A percentile compares a stretch with the other conserved stretches of the same genome.
phyloP scores from a whole-genome alignment of 2,329 filamentous ascomycete species.

The Hypoxylon sp. region DNA sequence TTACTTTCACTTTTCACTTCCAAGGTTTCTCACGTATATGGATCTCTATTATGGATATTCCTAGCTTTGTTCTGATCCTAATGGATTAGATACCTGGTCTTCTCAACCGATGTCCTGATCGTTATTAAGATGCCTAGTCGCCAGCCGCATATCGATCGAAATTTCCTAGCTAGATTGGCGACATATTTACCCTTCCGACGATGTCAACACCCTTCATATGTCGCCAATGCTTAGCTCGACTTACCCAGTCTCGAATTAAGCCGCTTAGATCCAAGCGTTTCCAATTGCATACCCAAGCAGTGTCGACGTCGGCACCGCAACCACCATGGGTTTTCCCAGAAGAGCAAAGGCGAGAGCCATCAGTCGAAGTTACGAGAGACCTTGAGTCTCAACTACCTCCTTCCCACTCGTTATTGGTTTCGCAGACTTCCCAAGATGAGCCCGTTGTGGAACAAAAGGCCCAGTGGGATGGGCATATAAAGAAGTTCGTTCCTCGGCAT shows the following conservation, averaged over 20 bases:
- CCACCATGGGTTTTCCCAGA: conserved; percentile 23
- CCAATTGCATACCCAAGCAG: conserved; percentile 39
- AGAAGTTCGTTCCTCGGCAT: conserved; percentile 25
- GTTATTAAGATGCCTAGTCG: conserved; percentile 21
- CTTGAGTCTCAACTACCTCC: not conserved
- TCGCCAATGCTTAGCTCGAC: conserved; percentile 48
- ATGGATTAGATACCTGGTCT: not conserved
- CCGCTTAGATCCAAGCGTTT: conserved; percentile 21
- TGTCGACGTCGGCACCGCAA: conserved; percentile 10
- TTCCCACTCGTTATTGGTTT: not conserved
- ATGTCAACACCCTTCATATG: conserved; percentile 52
- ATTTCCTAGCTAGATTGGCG: conserved; percentile 12
- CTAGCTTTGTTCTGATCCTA: not conserved
- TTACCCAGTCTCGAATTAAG: conserved; percentile 32
- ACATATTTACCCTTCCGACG: conserved; percentile 19
- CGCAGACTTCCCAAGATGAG: conserved; percentile 3
- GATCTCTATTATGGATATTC: not conserved
- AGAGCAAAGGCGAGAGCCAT: not conserved
- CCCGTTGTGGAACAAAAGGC: not conserved
- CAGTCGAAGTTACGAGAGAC: not conserved
- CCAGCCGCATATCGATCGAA: conserved; percentile 20
- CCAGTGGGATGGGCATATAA: conserved; percentile 2
- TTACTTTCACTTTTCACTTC: conserved; percentile 1
- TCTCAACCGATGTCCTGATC: conserved; percentile 8
- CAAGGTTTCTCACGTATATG: not conserved